Evolutionary conservation across 257 asterid genomes (phyloP), one percentile per base, ranked within the genome.

Genomic region (Primulina huaijiensis): DNA sequence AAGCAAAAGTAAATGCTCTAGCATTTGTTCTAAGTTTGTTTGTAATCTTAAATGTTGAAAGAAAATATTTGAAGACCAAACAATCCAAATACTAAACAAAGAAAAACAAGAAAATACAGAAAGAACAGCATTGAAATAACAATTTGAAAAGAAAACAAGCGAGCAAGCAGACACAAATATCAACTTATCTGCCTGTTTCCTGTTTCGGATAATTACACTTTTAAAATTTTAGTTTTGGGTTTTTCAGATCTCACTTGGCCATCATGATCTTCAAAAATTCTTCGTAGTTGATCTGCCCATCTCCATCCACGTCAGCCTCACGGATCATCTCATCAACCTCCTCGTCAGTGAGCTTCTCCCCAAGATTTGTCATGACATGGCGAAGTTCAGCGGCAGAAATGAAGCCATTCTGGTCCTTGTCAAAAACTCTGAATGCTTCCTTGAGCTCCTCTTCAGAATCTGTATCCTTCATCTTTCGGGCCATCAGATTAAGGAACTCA

Each of bases 281-380:
- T 72, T 90, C 95, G 37, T 87, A 90, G 85, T 88, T 87, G 82
- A 90, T 90, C 86, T 90, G 96, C 19, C 96, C 96, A 69, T 90
- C 96, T 31, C 96, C 96, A 69, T 90, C 96, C 61, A 87, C 92
- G 64, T 90, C 96, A 31, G 96, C 96, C 79, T 87, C 96, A 12
- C 96, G 95, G 71, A 90, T 86, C 95, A 90, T 90, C 88, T 90
- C 95, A 29, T 90, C 96, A 50, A 90, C 96, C 82, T 90, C 96
- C 68, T 90, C 96, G 16, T 88, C 95, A 0, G 96, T 86, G 56
- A 90, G 96, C 78, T 90, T 90, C 92, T 90, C 95, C 37, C 96
- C 95, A 0, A 90, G 95, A 73, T 90, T 90, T 38, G 96, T 85
- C 96, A 90, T 90, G 74, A 90, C 95, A 33, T 87, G 92, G 64